Evolutionary conservation across 1,284 basidiomycete species (phyloP), one percentile per base, ranked within the genome.

Genomic region (Leccinum solheimii): DNA sequence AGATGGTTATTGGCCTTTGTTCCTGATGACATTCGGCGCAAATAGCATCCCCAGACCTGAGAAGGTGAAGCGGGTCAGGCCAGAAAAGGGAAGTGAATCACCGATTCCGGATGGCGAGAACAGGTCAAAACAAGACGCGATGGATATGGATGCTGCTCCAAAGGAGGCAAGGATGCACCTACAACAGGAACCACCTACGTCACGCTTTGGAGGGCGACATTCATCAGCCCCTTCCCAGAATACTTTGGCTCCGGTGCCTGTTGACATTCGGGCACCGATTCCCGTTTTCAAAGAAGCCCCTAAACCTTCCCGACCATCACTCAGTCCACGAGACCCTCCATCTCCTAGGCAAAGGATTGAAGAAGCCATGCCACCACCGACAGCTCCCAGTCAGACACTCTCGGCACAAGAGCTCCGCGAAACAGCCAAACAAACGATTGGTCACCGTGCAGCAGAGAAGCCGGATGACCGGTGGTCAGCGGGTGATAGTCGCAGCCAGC

Each of bases 381-480:
- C 76, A n/a, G 85, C 80, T 51, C 91, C 91, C 2, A 93, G 91
- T 67, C 90, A 92, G 67, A 92, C 89, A 0, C 74, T 79, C 9
- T 87, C 87, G n/a, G 91, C 91, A 0, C 90, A 92, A 67, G 91
- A 92, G 67, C 79, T 93, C 6, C 83, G 91, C 56, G 88, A 90
- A 69, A 91, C 87, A 7, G 90, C 90, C 9, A 88, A 86, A 67
- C 86, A 88, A 69, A 81, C 83, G 16, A 83, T 86, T 53, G 73
- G 72, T 16, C 72, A 77, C 34, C 66, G 70, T 65, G 49, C 64
- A 36, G 55, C 72, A 51, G 77, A 76, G 64, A 74, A 75, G 67
- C 63, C 62, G 53, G 79, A 80, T 30, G 83, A 86, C 23, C 81
- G 80, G 60, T 68, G 73, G 56, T 62, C 69, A 60, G 54, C 61